A percentile compares a stretch with the other conserved stretches of the same genome.
Conservation (phyloP, 768 basidiomycete genomes). For the Tricholoma terreum region DNA sequence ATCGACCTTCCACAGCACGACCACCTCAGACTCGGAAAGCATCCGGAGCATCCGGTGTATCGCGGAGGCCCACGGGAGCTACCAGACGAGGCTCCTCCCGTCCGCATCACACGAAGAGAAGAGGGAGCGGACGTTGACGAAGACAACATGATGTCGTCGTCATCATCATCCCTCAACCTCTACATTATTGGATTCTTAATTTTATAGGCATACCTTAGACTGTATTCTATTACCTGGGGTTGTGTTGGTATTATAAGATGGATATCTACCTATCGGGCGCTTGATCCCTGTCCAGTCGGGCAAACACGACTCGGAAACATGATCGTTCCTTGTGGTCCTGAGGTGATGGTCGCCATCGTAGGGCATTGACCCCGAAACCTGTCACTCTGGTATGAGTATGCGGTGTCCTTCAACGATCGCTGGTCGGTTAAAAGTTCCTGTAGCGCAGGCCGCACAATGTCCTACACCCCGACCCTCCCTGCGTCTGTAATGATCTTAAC, state of each 20-base stretch:
- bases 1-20: constrained; percentile 7
- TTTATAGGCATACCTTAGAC: background rate
- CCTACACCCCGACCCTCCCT: constrained; percentile 9
- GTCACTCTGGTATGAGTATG: no score
- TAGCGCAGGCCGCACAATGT: background rate
- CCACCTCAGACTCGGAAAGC: constrained; percentile 11
- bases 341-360: background rate
- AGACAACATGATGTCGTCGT: background rate
- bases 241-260: background rate
- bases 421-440: background rate
- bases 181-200: background rate
- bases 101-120: background rate
- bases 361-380: no score
- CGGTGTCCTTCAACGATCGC: background rate
- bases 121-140: background rate
- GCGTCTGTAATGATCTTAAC: constrained; percentile 21
- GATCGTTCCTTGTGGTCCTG: background rate
- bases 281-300: no score
- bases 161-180: background rate
- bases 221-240: background rate
- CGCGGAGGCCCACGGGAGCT: constrained; percentile 7
- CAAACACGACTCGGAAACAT: background rate
- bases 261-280: background rate
- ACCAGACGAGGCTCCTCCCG: constrained; percentile 4
- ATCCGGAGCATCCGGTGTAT: constrained; percentile 2